Percentiles rank a stretch among this genome's conserved stretches.
Evolutionary conservation across 2,329 filamentous ascomycete genomes (phyloP).

Genomic region (Didymella lethalis): DNA sequence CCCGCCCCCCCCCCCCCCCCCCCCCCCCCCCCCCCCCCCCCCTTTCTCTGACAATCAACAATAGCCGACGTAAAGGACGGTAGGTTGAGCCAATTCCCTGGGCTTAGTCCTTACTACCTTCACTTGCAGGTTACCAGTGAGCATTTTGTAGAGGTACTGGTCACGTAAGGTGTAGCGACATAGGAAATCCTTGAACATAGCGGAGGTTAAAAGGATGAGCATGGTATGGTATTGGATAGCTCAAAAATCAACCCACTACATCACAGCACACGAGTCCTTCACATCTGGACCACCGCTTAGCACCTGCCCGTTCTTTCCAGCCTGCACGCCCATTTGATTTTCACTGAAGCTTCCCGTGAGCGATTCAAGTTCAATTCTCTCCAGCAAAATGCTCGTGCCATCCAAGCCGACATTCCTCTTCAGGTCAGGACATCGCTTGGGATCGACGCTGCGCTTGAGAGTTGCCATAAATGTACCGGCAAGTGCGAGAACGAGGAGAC

Average conservation of each 20-base stretch:
- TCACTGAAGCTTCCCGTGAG: not conserved
- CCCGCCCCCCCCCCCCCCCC: no score
- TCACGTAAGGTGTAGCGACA: no score
- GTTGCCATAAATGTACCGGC: not conserved
- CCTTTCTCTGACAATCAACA: not conserved
- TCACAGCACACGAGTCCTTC: constrained; percentile 32
- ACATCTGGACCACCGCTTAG: constrained; percentile 26
- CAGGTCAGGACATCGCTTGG: not conserved
- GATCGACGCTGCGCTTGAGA: not conserved
- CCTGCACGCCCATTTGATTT: not conserved
- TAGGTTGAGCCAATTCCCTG: not conserved
- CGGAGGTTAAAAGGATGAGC: not conserved
- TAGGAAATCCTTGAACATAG: not conserved
- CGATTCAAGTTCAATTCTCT: not conserved
- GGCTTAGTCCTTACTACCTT: not conserved
- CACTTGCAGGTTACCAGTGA: not conserved
- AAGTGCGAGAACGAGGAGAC: constrained; percentile 5
- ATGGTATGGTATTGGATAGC: not conserved
- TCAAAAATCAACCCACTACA: constrained; percentile 15
- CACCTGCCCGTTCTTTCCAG: not conserved
- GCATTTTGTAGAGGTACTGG: not conserved
- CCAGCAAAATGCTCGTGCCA: not conserved
- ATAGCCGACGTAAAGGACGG: not conserved
- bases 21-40: no score
- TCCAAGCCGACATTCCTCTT: not conserved